Base-by-base conservation (phyloP, 257 asterid species). In the Solanum phureja region DNA sequence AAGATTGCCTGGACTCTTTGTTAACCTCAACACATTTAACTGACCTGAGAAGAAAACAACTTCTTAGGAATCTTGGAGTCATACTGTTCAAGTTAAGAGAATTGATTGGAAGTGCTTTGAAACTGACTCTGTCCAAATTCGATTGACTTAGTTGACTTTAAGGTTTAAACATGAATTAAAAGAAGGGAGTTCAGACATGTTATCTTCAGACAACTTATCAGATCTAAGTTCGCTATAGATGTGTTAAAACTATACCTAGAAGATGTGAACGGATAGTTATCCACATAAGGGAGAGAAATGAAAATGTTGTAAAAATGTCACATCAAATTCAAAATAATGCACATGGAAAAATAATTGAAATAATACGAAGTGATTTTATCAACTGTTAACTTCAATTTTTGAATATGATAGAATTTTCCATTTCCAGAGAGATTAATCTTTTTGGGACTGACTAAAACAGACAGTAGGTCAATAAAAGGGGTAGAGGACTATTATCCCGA, bases 1-100 rank as follows among this genome's bases (percentile, higher is more conserved):
- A 96, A 85, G 99, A 94, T 83, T 87, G 88, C 88, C 91, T 96
- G 46, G 99, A 93, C 87, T 96, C 98, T 91, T 94, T 95, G 92
- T 95, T 96, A 76, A 96, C 95, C 94, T 96, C 99, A 88, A 96
- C 96, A 82, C 99, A 96, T 92, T 92, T 96, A 81, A 96, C 96
- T n/a, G 96, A 96, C 93, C 99, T 96, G 91, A 88, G 86, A 86
- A 58, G 35, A 82, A 87, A 38, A 19, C 40, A 35, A 35, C 6
- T 29, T 19, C 21, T n/a, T 83, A 18, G 66, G 49, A 82, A 49
- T 21, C 74, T 29, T 37, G 60, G 29, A 34, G 82, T 31, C 24
- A 8, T 66, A 23, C 75, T 38, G 38, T 38, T 34, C 38, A 49
- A 49, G 84, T 87, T 13, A 38, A 81, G 58, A 46, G 35, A 77